These are phyloP conservation scores for Candida tunisiensis DNA, from an alignment of 1,139 yeast species.

Conservation along the genomic window DNA sequence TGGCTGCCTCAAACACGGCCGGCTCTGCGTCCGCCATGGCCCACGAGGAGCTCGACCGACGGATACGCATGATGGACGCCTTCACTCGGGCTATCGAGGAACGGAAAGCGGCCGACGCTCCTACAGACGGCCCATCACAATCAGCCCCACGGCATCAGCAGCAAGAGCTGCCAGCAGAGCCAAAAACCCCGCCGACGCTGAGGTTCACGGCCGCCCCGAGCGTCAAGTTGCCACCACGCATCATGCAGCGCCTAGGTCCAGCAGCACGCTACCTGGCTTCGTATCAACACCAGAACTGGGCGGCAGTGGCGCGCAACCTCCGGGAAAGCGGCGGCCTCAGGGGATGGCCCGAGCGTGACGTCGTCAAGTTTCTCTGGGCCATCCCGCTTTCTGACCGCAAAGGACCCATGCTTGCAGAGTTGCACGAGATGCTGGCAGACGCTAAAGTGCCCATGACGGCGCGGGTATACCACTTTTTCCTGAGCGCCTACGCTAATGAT, in stretches of 20 bases:
- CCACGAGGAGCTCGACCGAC: too few species aligned
- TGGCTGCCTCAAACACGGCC: too few species aligned
- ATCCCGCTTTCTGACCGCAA: slow-evolving; percentile 15
- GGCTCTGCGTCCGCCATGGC: too few species aligned
- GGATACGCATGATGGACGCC: too few species aligned
- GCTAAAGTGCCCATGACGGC: slow-evolving; percentile 10
- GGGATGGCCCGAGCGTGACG: slow-evolving; percentile 6
- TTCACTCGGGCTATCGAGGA: too few species aligned
- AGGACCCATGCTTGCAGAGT: slow-evolving; percentile 5
- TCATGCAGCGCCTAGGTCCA: slow-evolving; percentile 5
- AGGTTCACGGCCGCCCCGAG: too few species aligned
- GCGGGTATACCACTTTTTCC: slow-evolving; percentile 12
- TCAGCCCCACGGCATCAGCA: too few species aligned
- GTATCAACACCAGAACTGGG: slow-evolving; percentile 10
- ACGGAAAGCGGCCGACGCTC: too few species aligned
- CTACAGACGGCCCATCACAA: too few species aligned
- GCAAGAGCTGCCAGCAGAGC: too few species aligned
- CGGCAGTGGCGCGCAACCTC: slow-evolving; percentile 5
- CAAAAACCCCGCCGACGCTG: too few species aligned
- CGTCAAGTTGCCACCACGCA: neutral
- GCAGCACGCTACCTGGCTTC: slow-evolving; percentile 6
- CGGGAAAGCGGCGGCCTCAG: neutral
- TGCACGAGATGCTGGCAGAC: slow-evolving; percentile 13
- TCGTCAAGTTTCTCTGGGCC: slow-evolving; percentile 9
- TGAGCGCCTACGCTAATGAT: slow-evolving; percentile 19